These are phyloP conservation scores for Sophora flavescens DNA, from an alignment of 306 rosid species.

Conservation along the genomic window DNA sequence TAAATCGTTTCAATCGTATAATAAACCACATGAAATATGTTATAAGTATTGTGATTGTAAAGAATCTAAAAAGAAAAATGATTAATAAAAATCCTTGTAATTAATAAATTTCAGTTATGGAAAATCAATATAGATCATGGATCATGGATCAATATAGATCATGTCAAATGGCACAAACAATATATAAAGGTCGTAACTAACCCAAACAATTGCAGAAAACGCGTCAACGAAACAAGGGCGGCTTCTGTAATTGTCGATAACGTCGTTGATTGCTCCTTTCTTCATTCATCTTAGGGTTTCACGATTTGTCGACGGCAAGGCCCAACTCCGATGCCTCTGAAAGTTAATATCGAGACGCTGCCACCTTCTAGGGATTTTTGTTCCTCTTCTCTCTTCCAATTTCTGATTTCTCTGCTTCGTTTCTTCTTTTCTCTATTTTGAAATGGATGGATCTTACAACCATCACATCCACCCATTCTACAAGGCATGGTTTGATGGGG, in stretches of 20 bases:
- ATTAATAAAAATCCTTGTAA: too few species aligned
- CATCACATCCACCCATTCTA: constrained; percentile 25
- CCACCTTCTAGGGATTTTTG: constrained; percentile 63
- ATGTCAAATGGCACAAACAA: too few species aligned
- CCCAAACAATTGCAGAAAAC: too few species aligned
- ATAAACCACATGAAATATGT: too few species aligned
- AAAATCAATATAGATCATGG: too few species aligned
- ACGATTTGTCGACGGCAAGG: constrained; percentile 66
- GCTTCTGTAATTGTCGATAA: not conserved
- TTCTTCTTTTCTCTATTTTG: not conserved
- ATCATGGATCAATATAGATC: too few species aligned
- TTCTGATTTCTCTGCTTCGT: constrained; percentile 17
- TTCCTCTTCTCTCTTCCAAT: constrained; percentile 17
- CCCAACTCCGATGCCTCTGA: constrained; percentile 70
- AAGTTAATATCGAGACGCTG: constrained; percentile 45
- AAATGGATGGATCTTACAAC: not conserved
- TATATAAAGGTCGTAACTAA: too few species aligned
- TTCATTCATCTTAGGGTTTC: not conserved
- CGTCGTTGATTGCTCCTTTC: not conserved
- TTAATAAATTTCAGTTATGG: too few species aligned
- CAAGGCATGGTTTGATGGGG: constrained; percentile 20
- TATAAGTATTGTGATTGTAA: too few species aligned
- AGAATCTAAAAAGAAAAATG: too few species aligned
- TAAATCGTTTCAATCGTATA: too few species aligned
- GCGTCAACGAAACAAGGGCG: too few species aligned